Evolutionary conservation across 371 early-diverging fungal genomes (phyloP), one percentile per base, ranked within the genome.

Genomic region (Encephalitozoon intestinalis): DNA sequence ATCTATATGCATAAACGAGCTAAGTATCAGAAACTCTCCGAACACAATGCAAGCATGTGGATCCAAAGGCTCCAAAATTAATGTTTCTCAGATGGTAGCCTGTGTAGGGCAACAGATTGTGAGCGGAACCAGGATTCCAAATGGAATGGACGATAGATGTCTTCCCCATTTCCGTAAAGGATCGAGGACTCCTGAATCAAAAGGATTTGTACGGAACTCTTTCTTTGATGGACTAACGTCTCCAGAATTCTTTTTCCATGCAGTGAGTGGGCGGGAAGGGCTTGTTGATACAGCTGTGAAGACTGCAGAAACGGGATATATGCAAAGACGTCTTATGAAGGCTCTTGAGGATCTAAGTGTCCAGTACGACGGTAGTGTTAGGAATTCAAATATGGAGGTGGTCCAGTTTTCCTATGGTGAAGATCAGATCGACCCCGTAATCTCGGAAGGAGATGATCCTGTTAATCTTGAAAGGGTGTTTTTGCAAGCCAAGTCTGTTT

Each of bases 61-160:
- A 34, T 94, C 94, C 70, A 95, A 96, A 84, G 94, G 97, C 78
- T 94, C 94, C 40, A 89, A 91, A 70, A 91, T 95, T 82, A 98
- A 98, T 87, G 95, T 96, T 44, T 94, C 92, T 30, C 99, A 99
- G 86, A 97, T 99, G 97, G 92, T 95, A 78, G 95, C 96, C 73
- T 94, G 94, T 90, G 97, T 99, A 77, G 99, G 97, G 79, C 99
- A 99, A 86, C 97, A 97, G 83, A 94, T 94, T 88, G 92, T 99
- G 79, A 90, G 89, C 78, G 94, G 96, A 69, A 90, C 87, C 72
- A 92, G 99, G 88, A 92, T 99, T 79, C 92, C 94, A 23, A 88
- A 94, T 83, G 96, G 96, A 65, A 96, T 97, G 86, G 89, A 90
- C 51, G 92, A 94, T 84, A 89, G 99, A 79, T 91, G 95, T 0